These are phyloP conservation scores for Geranium brycei DNA, from an alignment of 345 rosid genomes.

Conservation along the genomic window DNA sequence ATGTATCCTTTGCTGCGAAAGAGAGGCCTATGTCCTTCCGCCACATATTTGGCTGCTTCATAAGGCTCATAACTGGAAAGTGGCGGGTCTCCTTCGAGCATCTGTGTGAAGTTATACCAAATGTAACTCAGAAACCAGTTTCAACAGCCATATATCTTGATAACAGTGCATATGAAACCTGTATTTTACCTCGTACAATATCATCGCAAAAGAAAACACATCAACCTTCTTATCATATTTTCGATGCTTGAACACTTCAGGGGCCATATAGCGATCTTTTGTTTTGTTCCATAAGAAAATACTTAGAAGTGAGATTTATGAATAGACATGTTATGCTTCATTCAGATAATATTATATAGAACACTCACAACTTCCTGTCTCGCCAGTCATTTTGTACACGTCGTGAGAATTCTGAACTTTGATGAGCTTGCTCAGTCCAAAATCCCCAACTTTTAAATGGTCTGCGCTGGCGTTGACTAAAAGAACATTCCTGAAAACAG, in stretches of 20 bases:
- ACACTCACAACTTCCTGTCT: conserved; percentile 95
- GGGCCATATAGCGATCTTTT: conserved; percentile 97
- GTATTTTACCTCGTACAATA: conserved; percentile 68
- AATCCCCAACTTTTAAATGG: conserved; percentile 95
- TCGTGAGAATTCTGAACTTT: conserved; percentile 93
- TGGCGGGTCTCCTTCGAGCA: conserved; percentile 98
- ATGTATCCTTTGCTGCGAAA: conserved; percentile 66
- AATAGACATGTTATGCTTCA: background rate
- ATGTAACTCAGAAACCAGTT: conserved; percentile 11
- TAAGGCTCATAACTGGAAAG: conserved; percentile 72
- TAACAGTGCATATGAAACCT: conserved; percentile 2
- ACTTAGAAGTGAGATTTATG: conserved; percentile 11
- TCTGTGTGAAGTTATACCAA: conserved; percentile 31
- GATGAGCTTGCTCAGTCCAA: conserved; percentile 97
- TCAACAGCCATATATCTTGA: conserved; percentile 6
- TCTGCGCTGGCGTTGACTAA: conserved; percentile 88
- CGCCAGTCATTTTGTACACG: conserved; percentile 98
- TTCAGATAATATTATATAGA: background rate
- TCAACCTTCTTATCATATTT: conserved; percentile 97
- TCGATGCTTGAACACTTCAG: conserved; percentile 94
- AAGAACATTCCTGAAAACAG: conserved; percentile 72
- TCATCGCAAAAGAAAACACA: conserved; percentile 97
- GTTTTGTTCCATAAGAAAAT: conserved; percentile 13
- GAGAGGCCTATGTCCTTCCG: conserved; percentile 78
- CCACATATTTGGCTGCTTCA: conserved; percentile 88